Base-by-base conservation (phyloP, 805 yeast species). In the Danielozyma ontarioensis region DNA sequence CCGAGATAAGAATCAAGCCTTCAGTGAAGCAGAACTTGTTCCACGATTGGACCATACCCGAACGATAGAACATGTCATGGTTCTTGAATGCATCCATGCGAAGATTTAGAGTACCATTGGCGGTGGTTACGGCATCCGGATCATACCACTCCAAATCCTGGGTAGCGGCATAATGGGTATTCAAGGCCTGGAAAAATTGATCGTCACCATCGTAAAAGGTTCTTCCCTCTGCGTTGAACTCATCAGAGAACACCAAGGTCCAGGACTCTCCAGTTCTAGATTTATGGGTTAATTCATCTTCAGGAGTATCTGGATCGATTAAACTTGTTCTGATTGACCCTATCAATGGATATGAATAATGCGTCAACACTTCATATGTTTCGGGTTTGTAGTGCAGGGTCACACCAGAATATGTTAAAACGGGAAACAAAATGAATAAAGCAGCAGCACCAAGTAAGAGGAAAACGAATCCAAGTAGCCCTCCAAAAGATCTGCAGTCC, bases 31-130 rank as follows among this genome's bases (percentile, higher is more conserved):
- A 89, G 53, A 89, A 50, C 61, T 81, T 79, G 60, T 89, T 89
- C 97, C 97, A 89, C 18, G 84, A 72, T 60, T 88, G 96, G 11
- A 89, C 51, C 96, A 87, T 86, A 15, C 90, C 97, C 1, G 95
- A 83, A 46, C 96, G 73, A 64, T 89, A 89, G 55, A 67, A 78
- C 43, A 89, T 62, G 48, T 81, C 65, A 60, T 88, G 96, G 58
- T 83, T 84, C 50, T 74, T 64, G 59, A 65, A 83, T 2, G 96
- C 95, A 53, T 89, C 97, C 78, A 89, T 62, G 34, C 80, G 69
- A 15, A 89, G 48, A 31, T 64, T 59, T 31, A 84, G 54, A 4
- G 87, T 70, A 39, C 97, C 97, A 44, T 83, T 75, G 4, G 60
- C 65, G 0, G 97, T 89, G 19, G 79, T 71, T 3, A 72, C 78